Base-by-base conservation (phyloP, 768 basidiomycete species). In the Kwoniella mangroviensis region DNA sequence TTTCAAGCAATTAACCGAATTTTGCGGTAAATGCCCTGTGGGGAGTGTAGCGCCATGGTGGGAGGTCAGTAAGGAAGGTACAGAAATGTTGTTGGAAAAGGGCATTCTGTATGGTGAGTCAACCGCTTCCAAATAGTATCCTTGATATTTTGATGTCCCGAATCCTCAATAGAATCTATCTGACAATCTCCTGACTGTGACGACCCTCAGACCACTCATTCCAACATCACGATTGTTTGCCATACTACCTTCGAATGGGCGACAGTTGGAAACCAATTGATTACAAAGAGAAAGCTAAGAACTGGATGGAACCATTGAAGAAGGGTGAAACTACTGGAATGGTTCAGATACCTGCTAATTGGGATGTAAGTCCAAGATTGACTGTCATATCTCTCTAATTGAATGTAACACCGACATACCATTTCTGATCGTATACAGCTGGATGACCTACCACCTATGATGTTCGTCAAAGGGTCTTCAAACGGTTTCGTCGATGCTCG, bases 221-320 rank as follows among this genome's bases (percentile, higher is more conserved):
- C 71, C 88, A 87, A 86, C 85, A 85, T 3, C 88, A 87, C 73
- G 83, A 77, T 74, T 90, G 87, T 60, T 87, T 90, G 74, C 88
- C 89, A 6, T 91, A 87, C 79, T 92, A 89, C 75, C 84, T 90
- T 43, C 86, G 90, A 42, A 88, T 90, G 71, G 85, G 87, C 70
- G 90, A 92, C 71, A 83, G 84, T 3, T 92, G 91, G 91, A 88
- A 87, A 21, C 90, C 90, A 79, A 91, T 92, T 67, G 85, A 90
- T 74, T 90, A 90, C 78, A 75, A 83, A 0, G 85, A 86, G 12
- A 75, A 86, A n/a, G 90, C 91, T 2, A 79, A 85, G 65, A 85
- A 85, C 0, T 92, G 91, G 91, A 92, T 92, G 91, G 87, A 89
- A 75, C 91, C 91, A 0, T 86, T 92, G 10, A 80, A 82, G 61